A percentile compares a stretch with the other conserved stretches of the same genome.
phyloP scores from a whole-genome alignment of 2,329 filamentous ascomycete genomes.

The Scedosporium boydii region DNA sequence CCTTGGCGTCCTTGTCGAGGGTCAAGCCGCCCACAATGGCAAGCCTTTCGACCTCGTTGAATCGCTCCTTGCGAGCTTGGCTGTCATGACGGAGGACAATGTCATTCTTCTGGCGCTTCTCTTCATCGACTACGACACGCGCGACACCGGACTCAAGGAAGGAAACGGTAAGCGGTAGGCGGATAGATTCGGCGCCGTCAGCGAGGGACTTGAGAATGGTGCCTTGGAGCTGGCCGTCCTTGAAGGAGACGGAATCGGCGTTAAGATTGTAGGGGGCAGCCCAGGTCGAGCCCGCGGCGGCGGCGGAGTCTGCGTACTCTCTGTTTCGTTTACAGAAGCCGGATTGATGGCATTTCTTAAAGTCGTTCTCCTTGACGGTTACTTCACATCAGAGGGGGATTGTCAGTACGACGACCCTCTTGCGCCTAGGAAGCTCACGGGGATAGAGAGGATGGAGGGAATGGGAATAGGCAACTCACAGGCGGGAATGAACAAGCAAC shows the following conservation, averaged over 20 bases:
- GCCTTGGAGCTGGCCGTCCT: conserved; percentile 70
- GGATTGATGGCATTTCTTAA: conserved; percentile 92
- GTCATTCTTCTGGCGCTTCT: conserved; percentile 78
- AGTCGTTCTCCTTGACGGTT: conserved; percentile 88
- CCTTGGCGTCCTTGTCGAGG: conserved; percentile 60
- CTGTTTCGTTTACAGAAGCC: conserved; percentile 97
- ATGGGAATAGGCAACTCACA: conserved; percentile 4
- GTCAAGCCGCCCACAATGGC: conserved; percentile 73
- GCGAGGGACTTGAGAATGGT: conserved; percentile 71
- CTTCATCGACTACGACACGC: conserved; percentile 82
- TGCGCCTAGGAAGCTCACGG: background rate
- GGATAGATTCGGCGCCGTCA: conserved; percentile 54
- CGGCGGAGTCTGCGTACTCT: conserved; percentile 71
- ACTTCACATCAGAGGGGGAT: conserved; percentile 34
- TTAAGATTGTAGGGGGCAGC: conserved; percentile 71
- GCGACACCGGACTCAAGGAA: conserved; percentile 87
- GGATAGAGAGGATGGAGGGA: background rate
- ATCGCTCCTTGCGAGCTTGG: conserved; percentile 78
- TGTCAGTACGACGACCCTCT: background rate
- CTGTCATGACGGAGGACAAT: conserved; percentile 83
- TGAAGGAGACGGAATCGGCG: conserved; percentile 62
- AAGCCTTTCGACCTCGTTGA: conserved; percentile 85
- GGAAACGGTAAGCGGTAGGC: conserved; percentile 73
- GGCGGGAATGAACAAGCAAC: conserved; percentile 7
- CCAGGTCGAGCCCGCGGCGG: conserved; percentile 58